Base-by-base conservation (phyloP, 495 filamentous ascomycete genomes). In the Tuber umbilicatum region DNA sequence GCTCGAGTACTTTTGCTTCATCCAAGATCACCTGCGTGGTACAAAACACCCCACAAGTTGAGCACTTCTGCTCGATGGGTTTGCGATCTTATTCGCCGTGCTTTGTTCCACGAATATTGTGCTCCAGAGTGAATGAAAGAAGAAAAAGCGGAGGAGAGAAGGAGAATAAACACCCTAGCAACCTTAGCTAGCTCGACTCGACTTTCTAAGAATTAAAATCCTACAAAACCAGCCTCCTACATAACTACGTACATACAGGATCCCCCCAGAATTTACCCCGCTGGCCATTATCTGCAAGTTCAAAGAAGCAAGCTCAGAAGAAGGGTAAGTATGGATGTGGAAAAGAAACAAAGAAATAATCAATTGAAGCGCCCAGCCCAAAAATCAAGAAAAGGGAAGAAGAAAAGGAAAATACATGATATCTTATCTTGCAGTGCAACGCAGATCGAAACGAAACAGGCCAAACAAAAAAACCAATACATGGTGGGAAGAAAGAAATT, bases 321-420 rank as follows among this genome's bases (percentile, higher is more conserved):
- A 38, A 6, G 5, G 17, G 17, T 60, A 40, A 19, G 19, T 47
- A 21, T 17, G 38, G 64, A 27, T 60, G n/a, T 60, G 37, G 37
- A 72, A 41, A 69, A 69, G 69, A 23, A 38, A 75, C 16, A 38
- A 23, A 70, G 72, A 74, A 50, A 73, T 38, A 77, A 76, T 47
- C 68, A 35, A 69, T 70, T 68, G 42, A 67, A 74, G 70, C 73
- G 73, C 75, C 60, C 75, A 72, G 47, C 68, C 69, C 70, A 38
- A 35, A 42, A 12, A 71, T 40, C 37, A n/a, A 17, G 19, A 69
- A 27, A 17, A 74, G 38, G 42, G 9, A 39, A 47, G 43, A 19
- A 9, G 31, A 42, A 68, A 27, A n/a, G 50, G 64, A 43, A 68
- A 45, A 43, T n/a, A 71, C 40, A 39, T 17, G 35, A 37, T 23